These are phyloP conservation scores for Atkinsonella hypoxylon DNA, from an alignment of 2,329 filamentous ascomycete species.

Conservation along the genomic window DNA sequence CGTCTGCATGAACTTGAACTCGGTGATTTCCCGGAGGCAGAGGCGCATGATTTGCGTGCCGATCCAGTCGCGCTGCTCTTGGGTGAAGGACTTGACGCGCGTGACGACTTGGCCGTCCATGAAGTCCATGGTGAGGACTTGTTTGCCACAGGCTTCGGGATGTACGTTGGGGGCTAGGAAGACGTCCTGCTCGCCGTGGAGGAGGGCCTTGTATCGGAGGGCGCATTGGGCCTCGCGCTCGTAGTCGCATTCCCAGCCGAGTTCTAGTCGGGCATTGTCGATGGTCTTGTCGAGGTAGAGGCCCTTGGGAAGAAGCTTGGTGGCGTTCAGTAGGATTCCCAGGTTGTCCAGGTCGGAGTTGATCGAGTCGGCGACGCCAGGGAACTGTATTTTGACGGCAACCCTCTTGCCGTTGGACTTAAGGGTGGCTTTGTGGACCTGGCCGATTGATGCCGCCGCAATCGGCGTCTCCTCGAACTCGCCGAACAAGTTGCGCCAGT, in stretches of 20 bases:
- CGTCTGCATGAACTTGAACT: slow-evolving; percentile 98
- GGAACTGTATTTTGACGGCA: slow-evolving; percentile 95
- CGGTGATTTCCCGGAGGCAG: slow-evolving; percentile 82
- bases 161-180: slow-evolving; percentile 75
- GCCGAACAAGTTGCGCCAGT: slow-evolving; percentile 76
- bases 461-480: slow-evolving; percentile 86
- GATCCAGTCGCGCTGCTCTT: slow-evolving; percentile 88
- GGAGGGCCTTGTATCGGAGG: slow-evolving; percentile 60
- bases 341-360: slow-evolving; percentile 94
- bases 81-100: slow-evolving; percentile 60
- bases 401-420: slow-evolving; percentile 64
- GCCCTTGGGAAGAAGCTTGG: slow-evolving; percentile 78
- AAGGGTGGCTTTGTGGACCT: slow-evolving; percentile 79
- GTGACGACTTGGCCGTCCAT: slow-evolving; percentile 82
- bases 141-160: slow-evolving; percentile 65
- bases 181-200: slow-evolving; percentile 51
- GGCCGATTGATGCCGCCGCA: slow-evolving; percentile 91
- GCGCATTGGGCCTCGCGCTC: slow-evolving; percentile 75
- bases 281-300: slow-evolving; percentile 96
- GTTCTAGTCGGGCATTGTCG: slow-evolving; percentile 80
- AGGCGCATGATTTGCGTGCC: slow-evolving; percentile 86
- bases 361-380: slow-evolving; percentile 89
- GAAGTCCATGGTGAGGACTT: slow-evolving; percentile 87
- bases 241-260: slow-evolving; percentile 97
- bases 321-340: slow-evolving; percentile 79